Evolutionary conservation across 2,329 filamentous ascomycete species (phyloP).

Genomic region (Neonectria ditissima): DNA sequence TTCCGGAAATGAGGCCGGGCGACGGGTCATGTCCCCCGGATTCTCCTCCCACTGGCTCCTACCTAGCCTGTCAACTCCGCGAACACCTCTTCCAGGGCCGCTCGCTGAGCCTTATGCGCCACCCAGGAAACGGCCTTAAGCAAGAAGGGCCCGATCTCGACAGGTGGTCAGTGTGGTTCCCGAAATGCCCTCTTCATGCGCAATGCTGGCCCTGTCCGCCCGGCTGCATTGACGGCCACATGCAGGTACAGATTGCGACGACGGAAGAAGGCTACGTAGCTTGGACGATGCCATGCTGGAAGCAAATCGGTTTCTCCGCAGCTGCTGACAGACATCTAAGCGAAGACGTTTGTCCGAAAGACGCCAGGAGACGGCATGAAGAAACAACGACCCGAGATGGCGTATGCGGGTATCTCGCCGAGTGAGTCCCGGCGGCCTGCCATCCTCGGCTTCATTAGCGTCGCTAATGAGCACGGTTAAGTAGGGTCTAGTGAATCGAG

Average conservation of each 20-base stretch:
- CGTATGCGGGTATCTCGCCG: background rate
- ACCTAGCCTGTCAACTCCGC: background rate
- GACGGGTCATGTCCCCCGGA: too few species aligned
- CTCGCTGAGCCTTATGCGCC: background rate
- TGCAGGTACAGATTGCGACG: background rate
- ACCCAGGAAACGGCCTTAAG: too few species aligned
- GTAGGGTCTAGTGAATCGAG: background rate
- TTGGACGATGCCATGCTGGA: background rate
- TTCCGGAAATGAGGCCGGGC: too few species aligned
- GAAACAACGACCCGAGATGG: background rate
- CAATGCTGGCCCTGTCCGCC: background rate
- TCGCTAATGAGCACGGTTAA: background rate
- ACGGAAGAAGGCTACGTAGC: background rate
- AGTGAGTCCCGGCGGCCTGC: background rate
- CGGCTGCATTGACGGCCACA: background rate
- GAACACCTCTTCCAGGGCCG: too few species aligned
- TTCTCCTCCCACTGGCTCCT: too few species aligned
- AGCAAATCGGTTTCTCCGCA: background rate
- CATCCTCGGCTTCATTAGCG: background rate
- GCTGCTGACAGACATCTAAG: background rate
- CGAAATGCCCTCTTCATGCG: background rate
- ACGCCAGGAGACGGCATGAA: background rate
- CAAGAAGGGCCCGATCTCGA: too few species aligned
- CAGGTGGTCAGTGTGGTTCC: background rate
- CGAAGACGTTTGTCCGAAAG: background rate